These are phyloP conservation scores for Prillingera fragicola DNA, from an alignment of 1,284 basidiomycete genomes.

Conservation along the genomic window DNA sequence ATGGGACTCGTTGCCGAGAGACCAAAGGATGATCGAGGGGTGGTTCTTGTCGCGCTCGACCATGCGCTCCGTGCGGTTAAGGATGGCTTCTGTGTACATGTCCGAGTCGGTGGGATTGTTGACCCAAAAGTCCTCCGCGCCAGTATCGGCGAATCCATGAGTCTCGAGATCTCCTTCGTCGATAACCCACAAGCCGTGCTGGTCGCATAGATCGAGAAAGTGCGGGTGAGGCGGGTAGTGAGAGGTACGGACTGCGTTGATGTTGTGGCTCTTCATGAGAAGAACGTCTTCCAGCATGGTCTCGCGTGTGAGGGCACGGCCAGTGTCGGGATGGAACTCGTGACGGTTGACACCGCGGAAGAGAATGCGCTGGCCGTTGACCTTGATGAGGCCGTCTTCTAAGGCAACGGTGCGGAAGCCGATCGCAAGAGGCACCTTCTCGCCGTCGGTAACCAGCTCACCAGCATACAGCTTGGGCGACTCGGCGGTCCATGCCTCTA, in stretches of 20 bases:
- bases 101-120: constrained; percentile 11
- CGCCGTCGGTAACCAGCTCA: constrained; percentile 3
- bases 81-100: constrained; percentile 14
- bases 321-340: constrained; percentile 11
- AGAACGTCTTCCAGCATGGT: constrained; percentile 14
- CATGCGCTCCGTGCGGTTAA: constrained; percentile 18
- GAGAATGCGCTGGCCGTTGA: constrained; percentile 12
- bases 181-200: constrained; percentile 17
- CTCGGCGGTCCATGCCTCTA: constrained; percentile 26
- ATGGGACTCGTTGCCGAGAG: constrained; percentile 27
- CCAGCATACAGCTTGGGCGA: constrained; percentile 15
- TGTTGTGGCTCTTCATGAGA: constrained; percentile 16
- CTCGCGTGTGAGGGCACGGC: constrained; percentile 5
- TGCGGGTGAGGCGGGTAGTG: constrained; percentile 14
- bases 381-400: constrained; percentile 6
- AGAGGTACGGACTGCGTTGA: constrained; percentile 13
- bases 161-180: constrained; percentile 18
- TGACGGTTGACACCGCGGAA: constrained; percentile 16
- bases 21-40: constrained; percentile 25
- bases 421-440: constrained; percentile 5
- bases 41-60: constrained; percentile 32
- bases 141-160: constrained; percentile 9
- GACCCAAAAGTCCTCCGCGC: constrained; percentile 7
- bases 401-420: constrained; percentile 14
- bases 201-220: constrained; percentile 17